Evolutionary conservation across 2,329 filamentous ascomycete genomes (phyloP), one percentile per base, ranked within the genome.

Genomic region (Cryphonectria carpinicola): DNA sequence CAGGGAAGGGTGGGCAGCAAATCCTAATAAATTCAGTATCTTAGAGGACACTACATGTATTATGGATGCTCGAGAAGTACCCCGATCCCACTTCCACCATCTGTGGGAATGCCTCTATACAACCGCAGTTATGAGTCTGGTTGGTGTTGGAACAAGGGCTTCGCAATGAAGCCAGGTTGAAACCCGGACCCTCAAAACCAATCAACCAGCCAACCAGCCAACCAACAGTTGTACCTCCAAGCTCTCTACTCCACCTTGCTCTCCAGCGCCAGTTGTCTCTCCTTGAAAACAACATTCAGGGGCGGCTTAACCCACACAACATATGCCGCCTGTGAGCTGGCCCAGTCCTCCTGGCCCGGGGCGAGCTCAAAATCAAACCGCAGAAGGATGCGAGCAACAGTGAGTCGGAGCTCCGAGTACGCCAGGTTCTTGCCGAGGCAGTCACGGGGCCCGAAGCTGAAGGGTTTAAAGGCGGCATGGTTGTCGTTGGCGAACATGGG

Each of bases 321-420:
- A 25, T 68, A 61, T 0, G 62, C 25, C 32, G 1, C 37, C 25
- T 28, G 25, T 17, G n/a, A 17, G 13, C 49, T 61, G 11, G 37
- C 4, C 66, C 69, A 71, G 22, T 56, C n/a, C 32, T 68, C 66
- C 61, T 68, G 61, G 28, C 62, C 69, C 0, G 52, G 52, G 11
- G 5, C 19, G 0, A 71, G 41, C 65, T 78, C 77, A 37, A 80
- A 68, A 46, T 82, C 79, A 61, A 80, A 83, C 14, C 74, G 73
- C 65, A 70, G 81, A 2, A 82, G 35, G 32, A 83, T 64, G 65
- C 80, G 80, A 1, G 79, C 76, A 11, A 81, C 46, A 19, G 79
- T 76, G 13, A 80, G 70, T 1, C 78, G 74, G 75, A 82, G 77
- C 72, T 82, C 80, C 10, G 80, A 74, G 58, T 78, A 79, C 0